Base-by-base conservation (phyloP, 352 stramenopile species). In the Peronospora belbahrii region DNA sequence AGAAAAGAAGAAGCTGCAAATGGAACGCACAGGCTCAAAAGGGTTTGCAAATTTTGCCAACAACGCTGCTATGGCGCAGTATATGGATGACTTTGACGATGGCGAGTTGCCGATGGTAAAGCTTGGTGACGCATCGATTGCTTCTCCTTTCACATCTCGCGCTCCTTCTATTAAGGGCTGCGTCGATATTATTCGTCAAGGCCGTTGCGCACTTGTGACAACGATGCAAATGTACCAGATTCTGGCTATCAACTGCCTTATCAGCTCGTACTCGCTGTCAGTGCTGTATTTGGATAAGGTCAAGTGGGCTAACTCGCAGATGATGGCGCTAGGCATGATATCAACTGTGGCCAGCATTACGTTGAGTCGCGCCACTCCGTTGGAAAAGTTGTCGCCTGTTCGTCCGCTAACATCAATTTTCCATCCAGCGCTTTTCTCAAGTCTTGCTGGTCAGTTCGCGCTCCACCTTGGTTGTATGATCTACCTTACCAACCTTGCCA, bases 201-300 rank as follows among this genome's bases (percentile, higher is more conserved):
- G 97, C 6, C 83, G 97, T 30, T 99, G 97, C 49, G 98, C 97
- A 22, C 74, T 99, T n/a, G 95, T 99, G 10, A 98, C 94, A 13
- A 99, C 97, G 35, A 94, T 99, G 61, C 96, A 99, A 73, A 96
- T 97, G 80, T 98, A 98, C 69, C 95, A 98, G 69, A 99, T 99
- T 54, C 67, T 99, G 37, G 95, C 94, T 15, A 82, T 99, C 0
- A 98, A 99, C 71, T 99, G 96, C 62, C 70, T 99, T 3, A 97
- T 98, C 40, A 97, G 88, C 65, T 97, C 96, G 41, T 98, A 98
- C 67, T 97, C 97, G 49, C 76, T 99, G n/a, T 98, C 91, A 6
- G 96, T 95, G 57, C 70, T 99, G 15, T 98, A 98, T 63, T 67
- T 99, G 18, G 83, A 97, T 61, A 98, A 98, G 52, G 96, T 98